These are phyloP conservation scores for Debaryomyces sp. DNA, from an alignment of 1,139 yeast genomes.

Conservation along the genomic window DNA sequence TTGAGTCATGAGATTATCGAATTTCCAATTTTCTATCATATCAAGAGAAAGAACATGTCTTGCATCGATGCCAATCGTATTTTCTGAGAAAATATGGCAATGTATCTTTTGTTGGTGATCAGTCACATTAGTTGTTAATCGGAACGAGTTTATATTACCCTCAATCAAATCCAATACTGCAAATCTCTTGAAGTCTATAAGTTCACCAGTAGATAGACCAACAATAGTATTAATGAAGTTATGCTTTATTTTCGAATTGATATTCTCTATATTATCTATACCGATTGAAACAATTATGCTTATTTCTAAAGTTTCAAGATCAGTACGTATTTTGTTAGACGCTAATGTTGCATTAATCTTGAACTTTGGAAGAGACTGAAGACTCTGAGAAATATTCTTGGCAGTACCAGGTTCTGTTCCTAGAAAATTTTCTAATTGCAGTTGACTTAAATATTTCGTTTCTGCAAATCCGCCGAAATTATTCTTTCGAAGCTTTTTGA, in stretches of 20 bases:
- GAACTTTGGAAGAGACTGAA: constrained; percentile 30
- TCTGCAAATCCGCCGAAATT: constrained; percentile 31
- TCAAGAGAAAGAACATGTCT: not conserved
- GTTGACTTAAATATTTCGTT: constrained; percentile 24
- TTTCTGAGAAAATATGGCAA: constrained; percentile 34
- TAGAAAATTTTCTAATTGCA: constrained; percentile 39
- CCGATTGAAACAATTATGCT: constrained; percentile 23
- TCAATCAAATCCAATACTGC: constrained; percentile 27
- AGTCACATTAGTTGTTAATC: constrained; percentile 19
- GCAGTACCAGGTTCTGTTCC: constrained; percentile 44
- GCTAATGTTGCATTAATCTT: constrained; percentile 9
- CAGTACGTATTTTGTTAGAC: constrained; percentile 8
- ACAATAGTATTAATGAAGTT: constrained; percentile 27
- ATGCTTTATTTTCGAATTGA: constrained; percentile 33
- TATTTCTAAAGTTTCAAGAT: constrained; percentile 12
- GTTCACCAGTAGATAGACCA: constrained; percentile 25
- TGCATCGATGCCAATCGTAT: constrained; percentile 33
- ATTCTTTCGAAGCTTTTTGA: constrained; percentile 36
- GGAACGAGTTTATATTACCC: constrained; percentile 22
- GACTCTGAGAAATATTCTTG: constrained; percentile 26
- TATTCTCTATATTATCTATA: constrained; percentile 17
- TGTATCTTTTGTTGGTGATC: constrained; percentile 20
- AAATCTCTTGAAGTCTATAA: constrained; percentile 43
- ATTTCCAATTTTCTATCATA: constrained; percentile 7
- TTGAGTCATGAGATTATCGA: not conserved